Evolutionary conservation across 2,329 filamentous ascomycete genomes (phyloP).

Genomic region (Aspergillus piperis): DNA sequence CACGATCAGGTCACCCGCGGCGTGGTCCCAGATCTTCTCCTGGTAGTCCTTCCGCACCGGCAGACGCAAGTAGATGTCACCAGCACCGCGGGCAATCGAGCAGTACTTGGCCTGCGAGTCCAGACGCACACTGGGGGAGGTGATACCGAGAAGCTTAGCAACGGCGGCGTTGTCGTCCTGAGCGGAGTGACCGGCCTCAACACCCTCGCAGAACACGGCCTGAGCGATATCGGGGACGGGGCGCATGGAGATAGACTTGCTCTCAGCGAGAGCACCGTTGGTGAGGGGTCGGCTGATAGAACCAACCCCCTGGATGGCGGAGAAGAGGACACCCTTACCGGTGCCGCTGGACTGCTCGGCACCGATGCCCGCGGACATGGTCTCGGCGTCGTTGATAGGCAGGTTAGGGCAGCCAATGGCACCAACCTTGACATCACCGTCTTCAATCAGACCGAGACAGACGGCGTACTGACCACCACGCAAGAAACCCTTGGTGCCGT

Average conservation of each 20-base stretch:
- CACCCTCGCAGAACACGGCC: slow-evolving; percentile 94
- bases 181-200: slow-evolving; percentile 88
- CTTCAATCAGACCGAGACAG: slow-evolving; percentile 86
- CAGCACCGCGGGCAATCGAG: slow-evolving; percentile 88
- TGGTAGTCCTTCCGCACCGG: slow-evolving; percentile 85
- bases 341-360: slow-evolving; percentile 71
- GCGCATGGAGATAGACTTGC: slow-evolving; percentile 76
- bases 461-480: slow-evolving; percentile 96
- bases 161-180: slow-evolving; percentile 87
- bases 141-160: slow-evolving; percentile 81
- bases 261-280: slow-evolving; percentile 44
- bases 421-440: slow-evolving; percentile 90
- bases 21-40: slow-evolving; percentile 99
- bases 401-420: slow-evolving; percentile 96
- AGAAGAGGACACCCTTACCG: slow-evolving; percentile 84
- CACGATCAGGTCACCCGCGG: slow-evolving; percentile 90
- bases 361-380: slow-evolving; percentile 71
- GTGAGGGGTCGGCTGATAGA: slow-evolving; percentile 78
- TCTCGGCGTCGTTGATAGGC: slow-evolving; percentile 76
- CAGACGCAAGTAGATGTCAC: slow-evolving; percentile 89
- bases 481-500: slow-evolving; percentile 96
- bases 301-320: slow-evolving; percentile 76
- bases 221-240: slow-evolving; percentile 70
- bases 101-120: slow-evolving; percentile 98
- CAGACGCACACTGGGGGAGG: slow-evolving; percentile 86